Evolutionary conservation across 2,329 filamentous ascomycete species (phyloP).

Genomic region (Beauveria caledonica): DNA sequence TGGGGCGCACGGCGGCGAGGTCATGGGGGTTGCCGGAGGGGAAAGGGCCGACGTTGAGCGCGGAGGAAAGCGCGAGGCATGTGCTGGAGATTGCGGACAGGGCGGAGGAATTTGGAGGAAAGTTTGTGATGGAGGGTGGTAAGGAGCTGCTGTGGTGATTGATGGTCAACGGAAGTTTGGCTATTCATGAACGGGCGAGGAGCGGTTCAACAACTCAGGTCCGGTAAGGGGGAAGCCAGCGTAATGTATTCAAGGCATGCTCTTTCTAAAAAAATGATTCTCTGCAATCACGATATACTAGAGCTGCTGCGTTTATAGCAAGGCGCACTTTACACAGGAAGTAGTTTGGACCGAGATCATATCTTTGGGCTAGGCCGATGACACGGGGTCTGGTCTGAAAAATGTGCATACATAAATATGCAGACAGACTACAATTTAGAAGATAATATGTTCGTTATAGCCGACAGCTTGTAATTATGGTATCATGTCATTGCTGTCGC

Average conservation of each 20-base stretch:
- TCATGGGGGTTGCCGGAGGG: slow-evolving; percentile 23
- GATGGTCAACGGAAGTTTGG: neutral
- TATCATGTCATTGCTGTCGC: neutral
- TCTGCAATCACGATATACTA: neutral
- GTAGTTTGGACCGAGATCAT: neutral
- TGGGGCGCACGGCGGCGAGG: slow-evolving; percentile 23
- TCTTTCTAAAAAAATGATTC: neutral
- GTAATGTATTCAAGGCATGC: neutral
- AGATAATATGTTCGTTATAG: neutral
- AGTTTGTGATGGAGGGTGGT: slow-evolving; percentile 25
- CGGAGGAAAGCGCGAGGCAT: slow-evolving; percentile 25
- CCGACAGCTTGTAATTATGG: neutral
- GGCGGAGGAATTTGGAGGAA: slow-evolving; percentile 25
- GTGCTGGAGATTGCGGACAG: slow-evolving; percentile 29
- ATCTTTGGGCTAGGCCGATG: neutral
- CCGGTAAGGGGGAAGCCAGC: too few relatives aligned
- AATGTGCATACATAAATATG: neutral
- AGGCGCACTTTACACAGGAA: neutral
- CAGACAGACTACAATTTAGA: neutral
- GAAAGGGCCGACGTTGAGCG: slow-evolving; percentile 17
- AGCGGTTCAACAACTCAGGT: neutral
- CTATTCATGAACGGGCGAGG: too few relatives aligned
- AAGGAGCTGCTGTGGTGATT: slow-evolving; percentile 20
- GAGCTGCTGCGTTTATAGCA: neutral
- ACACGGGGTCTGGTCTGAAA: neutral